Base-by-base conservation (phyloP, 805 yeast species). In the Tetrapisispora nanseiensis region DNA sequence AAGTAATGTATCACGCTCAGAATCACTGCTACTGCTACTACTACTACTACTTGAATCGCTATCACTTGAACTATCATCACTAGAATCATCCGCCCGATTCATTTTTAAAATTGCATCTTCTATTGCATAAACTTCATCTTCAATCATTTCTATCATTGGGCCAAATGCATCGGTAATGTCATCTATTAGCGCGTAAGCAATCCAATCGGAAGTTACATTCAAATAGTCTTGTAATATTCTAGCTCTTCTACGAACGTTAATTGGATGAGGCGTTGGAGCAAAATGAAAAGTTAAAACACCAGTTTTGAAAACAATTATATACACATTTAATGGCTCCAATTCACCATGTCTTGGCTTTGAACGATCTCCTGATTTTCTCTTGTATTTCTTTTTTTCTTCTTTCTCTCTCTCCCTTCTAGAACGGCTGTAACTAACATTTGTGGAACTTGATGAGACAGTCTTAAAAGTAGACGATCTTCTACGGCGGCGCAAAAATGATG, bases 151-250 rank as follows among this genome's bases (percentile, higher is more conserved):
- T 48, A 92, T 89, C 82, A 92, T 78, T 2, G 98, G 98, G 1
- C 95, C 97, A 69, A 86, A 92, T 0, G 95, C 95, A 69, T 92
- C 98, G 0, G 97, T 90, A 49, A 92, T 86, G 60, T 92, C 97
- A 67, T 92, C 98, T 52, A 92, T 86, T 48, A 92, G 66, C 0
- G 97, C 97, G 64, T 92, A 92, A 1, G 96, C 90, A 36, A 92
- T 82, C 98, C 98, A 92, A 61, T 92, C 97, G 0, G 97, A 78
- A 2, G 90, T 77, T 5, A 92, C 95, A 2, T 85, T 86, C 47
- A 92, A 68, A 56, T 89, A 90, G 59, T 92, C 98, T 47, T 81
- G 72, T 48, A 90, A 70, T 48, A 92, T 66, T 44, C 98, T 71
- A 0, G 95, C 95, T 59, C 98, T 76, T 60, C 97, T 74, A 51